These are phyloP conservation scores for Candida caryicola DNA, from an alignment of 805 yeast genomes.

Conservation along the genomic window DNA sequence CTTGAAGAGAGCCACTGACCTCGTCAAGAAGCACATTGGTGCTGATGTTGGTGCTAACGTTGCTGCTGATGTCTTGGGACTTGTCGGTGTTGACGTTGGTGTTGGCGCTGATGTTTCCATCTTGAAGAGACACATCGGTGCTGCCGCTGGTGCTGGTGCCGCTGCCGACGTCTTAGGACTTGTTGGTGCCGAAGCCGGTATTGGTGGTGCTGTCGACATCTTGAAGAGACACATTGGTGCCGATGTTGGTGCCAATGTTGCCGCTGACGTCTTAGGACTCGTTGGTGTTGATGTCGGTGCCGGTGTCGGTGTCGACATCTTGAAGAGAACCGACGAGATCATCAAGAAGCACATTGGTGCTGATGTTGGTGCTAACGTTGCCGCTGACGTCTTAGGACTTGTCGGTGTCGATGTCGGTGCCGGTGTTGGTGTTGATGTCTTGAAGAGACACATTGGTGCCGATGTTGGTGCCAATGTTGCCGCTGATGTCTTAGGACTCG, in stretches of 20 bases:
- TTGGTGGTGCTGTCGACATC: conserved; percentile 5
- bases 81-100: conserved; percentile 9
- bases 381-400: conserved; percentile 2
- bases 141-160: conserved; percentile 9
- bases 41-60: conserved; percentile 10
- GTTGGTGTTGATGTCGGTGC: conserved; percentile 8
- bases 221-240: conserved; percentile 10
- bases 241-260: conserved; percentile 8
- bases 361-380: conserved; percentile 8
- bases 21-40: conserved; percentile 8
- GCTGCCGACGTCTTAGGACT: conserved; percentile 10
- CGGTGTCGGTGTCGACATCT: conserved; percentile 5
- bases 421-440: too few relatives aligned
- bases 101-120: conserved; percentile 6
- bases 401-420: conserved; percentile 6
- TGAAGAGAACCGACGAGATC: conserved; percentile 6
- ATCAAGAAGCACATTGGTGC: conserved; percentile 2
- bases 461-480: too few relatives aligned
- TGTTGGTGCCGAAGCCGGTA: conserved; percentile 8
- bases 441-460: too few relatives aligned
- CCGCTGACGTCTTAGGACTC: conserved; percentile 9
- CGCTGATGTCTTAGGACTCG: too few relatives aligned
- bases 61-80: conserved; percentile 8
- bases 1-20: conserved; percentile 6
- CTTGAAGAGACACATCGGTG: conserved; percentile 6